Evolutionary conservation across 2,329 filamentous ascomycete species (phyloP), one percentile per base, ranked within the genome.

Genomic region (Blastomyces emzantsi): DNA sequence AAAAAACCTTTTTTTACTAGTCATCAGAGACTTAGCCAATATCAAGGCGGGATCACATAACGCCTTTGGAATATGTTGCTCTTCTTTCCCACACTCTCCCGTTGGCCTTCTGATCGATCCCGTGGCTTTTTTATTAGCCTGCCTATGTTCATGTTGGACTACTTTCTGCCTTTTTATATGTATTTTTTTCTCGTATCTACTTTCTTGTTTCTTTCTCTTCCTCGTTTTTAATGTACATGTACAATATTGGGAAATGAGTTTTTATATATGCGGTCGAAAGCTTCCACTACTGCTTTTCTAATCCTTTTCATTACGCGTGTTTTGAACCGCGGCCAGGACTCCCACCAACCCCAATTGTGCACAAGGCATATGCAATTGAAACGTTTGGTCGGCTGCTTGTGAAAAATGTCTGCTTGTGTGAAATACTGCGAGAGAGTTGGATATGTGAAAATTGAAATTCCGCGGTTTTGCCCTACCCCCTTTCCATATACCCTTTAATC

Each of bases 221-320:
- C 13, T 61, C 33, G 33, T 61, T n/a, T 52, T 36, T 15, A 61
- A 51, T 60, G 28, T 49, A 57, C 33, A 59, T 60, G 58, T 60
- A 60, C 58, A 49, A 60, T 49, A 60, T 60, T 60, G 17, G 58
- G 58, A 36, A 60, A 60, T 60, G 41, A 25, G 57, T 17, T 49
- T n/a, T 49, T 49, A 15, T 49, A 60, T 33, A 33, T 60, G 25
- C n/a, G 9, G 28, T 51, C 49, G 41, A 60, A 60, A 47, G 15
- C 8, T 47, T 47, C 17, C 43, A 33, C 36, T 56, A 33, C 19
- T 56, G 30, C 13, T 39, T 39, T 56, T 56, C 30, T 36, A n/a
- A n/a, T 13, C 30, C 52, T 22, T 36, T 6, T 56, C 28, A 22
- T 56, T 56, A 17, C 52, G 15, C 3, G 6, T 55, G 2, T 54